Percentiles rank a stretch among this genome's conserved stretches.
Conservation (phyloP, 2,329 filamentous ascomycete genomes). For the Eutypella sp. region DNA sequence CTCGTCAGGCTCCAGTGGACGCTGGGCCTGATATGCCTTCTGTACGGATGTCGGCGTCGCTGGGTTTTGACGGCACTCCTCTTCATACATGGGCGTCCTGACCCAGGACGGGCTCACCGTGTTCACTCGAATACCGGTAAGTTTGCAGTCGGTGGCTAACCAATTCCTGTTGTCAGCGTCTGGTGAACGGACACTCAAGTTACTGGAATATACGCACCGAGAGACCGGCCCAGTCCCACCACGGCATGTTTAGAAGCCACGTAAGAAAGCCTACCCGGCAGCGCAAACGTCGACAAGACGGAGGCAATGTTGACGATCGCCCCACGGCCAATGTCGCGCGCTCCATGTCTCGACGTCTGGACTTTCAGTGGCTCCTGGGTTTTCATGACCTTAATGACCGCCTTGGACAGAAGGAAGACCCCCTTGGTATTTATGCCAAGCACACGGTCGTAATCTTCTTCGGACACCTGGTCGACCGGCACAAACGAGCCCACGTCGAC, state of each 20-base stretch:
- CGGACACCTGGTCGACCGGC: constrained; percentile 16
- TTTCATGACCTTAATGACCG: constrained; percentile 14
- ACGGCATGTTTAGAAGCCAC: constrained; percentile 23
- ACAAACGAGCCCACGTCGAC: constrained; percentile 14
- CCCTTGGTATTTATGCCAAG: constrained; percentile 15
- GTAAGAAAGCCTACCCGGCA: constrained; percentile 15
- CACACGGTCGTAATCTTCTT: constrained; percentile 17
- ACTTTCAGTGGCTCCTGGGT: constrained; percentile 9
- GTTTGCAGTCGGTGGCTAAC: constrained; percentile 14
- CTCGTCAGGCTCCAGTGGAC: constrained; percentile 16
- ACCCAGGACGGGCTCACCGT: constrained; percentile 16
- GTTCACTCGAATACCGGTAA: constrained; percentile 12
- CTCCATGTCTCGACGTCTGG: constrained; percentile 12
- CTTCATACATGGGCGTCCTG: constrained; percentile 14
- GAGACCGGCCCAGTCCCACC: constrained; percentile 17
- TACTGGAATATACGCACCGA: constrained; percentile 6
- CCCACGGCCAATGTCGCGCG: constrained; percentile 17
- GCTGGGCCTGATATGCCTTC: constrained; percentile 8
- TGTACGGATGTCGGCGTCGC: constrained; percentile 6
- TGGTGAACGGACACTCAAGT: background rate
- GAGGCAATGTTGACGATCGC: constrained; percentile 26
- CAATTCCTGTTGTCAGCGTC: background rate
- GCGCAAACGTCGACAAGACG: constrained; percentile 15
- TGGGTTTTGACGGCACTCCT: constrained; percentile 12
- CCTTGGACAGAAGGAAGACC: constrained; percentile 11